Evolutionary conservation across 805 yeast species (phyloP), one percentile per base, ranked within the genome.

Genomic region (Saccharomycopsis fermentans): DNA sequence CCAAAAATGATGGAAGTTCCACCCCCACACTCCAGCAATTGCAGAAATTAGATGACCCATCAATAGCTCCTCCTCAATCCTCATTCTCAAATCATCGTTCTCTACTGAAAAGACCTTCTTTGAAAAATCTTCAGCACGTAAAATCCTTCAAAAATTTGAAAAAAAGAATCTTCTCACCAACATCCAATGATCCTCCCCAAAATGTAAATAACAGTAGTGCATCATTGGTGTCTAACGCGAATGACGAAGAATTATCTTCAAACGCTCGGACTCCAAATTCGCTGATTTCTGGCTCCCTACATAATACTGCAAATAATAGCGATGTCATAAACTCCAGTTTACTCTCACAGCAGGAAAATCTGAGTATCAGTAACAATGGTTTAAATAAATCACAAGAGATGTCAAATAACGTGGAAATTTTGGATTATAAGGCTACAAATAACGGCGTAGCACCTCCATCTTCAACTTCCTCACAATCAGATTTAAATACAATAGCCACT

Each of bases 81-180:
- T 21, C 50, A 12, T 43, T 43, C 29, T 19, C 50, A 9, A 11
- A 27, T 6, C 50, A 43, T 21, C 50, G 50, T 16, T 21, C 50
- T 39, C 29, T 54, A 14, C 50, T 39, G 50, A 29, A 21, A 19
- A 39, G 36, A 11, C 29, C 47, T 32, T 54, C 56, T 8, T 43
- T 43, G 29, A 43, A 56, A 34, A 56, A 39, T 39, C 36, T 58
- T n/a, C 55, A 55, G 39, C 54, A 56, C 29, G 54, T 36, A 43
- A 37, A 52, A 54, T 58, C 55, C 12, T 55, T 54, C 40, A 55
- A 55, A 50, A 36, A 56, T 26, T 39, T 40, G 35, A 58, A 58
- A 21, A 62, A 59, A 35, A 43, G 24, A 43, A 43, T 43, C 50
- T 43, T 43, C n/a, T 43, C 50, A 14, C 50, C 50, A 9, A n/a